phyloP scores from a whole-genome alignment of 305 asterid genomes.

The Caryopteris hybrid region DNA sequence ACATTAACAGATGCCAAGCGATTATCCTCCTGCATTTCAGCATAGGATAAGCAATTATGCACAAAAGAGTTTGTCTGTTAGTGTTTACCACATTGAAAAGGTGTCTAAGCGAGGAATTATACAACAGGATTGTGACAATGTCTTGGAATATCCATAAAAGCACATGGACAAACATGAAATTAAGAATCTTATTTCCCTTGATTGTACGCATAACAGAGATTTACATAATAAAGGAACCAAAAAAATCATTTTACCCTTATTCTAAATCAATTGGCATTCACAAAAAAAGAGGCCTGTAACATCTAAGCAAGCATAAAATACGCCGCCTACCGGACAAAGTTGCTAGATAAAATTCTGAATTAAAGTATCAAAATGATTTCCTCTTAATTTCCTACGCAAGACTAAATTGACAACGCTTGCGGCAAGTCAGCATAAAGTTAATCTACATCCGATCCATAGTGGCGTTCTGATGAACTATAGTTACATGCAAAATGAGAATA shows the following conservation, averaged over 20 bases:
- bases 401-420: constrained; percentile 12
- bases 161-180: neutral
- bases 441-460: neutral
- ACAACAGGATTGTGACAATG: neutral
- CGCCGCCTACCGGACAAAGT: neutral
- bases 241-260: neutral
- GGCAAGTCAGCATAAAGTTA: neutral
- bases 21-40: constrained; percentile 52
- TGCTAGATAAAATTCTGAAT: neutral
- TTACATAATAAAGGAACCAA: neutral
- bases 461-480: constrained; percentile 12
- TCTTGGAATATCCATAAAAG: neutral
- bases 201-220: neutral
- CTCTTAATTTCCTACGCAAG: neutral
- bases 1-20: constrained; percentile 33
- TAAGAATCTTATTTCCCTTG: neutral
- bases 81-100: neutral
- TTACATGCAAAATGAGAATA: neutral
- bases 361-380: neutral
- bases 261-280: neutral
- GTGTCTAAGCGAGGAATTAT: neutral
- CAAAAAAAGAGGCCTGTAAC: neutral
- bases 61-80: neutral
- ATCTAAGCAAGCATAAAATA: constrained; percentile 1
- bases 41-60: constrained; percentile 19